Evolutionary conservation across 768 basidiomycete species (phyloP).

Genomic region (Boletus sp.): DNA sequence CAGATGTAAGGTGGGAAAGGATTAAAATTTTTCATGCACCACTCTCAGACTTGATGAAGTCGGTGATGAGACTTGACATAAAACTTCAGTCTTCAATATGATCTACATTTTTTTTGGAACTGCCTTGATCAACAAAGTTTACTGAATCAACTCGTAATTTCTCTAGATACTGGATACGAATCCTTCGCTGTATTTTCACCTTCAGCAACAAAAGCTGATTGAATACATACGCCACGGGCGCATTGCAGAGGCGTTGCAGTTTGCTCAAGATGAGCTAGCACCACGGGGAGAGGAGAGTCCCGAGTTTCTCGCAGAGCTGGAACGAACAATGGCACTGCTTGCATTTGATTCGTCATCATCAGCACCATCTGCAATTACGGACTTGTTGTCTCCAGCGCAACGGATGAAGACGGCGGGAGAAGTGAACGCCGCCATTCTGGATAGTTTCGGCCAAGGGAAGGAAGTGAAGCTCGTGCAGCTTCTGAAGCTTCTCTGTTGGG

Average conservation of each 20-base stretch:
- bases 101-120: conserved; percentile 34
- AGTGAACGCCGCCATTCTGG: conserved; percentile 93
- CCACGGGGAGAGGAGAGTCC: conserved; percentile 94
- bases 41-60: conserved; percentile 81
- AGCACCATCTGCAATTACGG: conserved; percentile 61
- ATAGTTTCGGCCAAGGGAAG: conserved; percentile 87
- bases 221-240: conserved; percentile 87
- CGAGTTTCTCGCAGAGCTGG: conserved; percentile 88
- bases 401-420: conserved; percentile 93
- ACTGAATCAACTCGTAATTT: conserved; percentile 22
- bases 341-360: conserved; percentile 68
- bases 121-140: neutral
- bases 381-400: conserved; percentile 82
- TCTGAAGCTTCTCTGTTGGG: conserved; percentile 85
- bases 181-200: conserved; percentile 88
- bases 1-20: conserved; percentile 42
- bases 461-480: conserved; percentile 87
- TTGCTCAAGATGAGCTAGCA: conserved; percentile 92
- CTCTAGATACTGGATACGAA: conserved; percentile 94
- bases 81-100: conserved; percentile 99
- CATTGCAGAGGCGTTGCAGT: conserved; percentile 76
- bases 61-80: conserved; percentile 79
- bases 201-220: conserved; percentile 95
- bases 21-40: conserved; percentile 98
- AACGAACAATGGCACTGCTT: conserved; percentile 91